Evolutionary conservation across 2,329 filamentous ascomycete species (phyloP).

Genomic region (Aspergillus uvarum): DNA sequence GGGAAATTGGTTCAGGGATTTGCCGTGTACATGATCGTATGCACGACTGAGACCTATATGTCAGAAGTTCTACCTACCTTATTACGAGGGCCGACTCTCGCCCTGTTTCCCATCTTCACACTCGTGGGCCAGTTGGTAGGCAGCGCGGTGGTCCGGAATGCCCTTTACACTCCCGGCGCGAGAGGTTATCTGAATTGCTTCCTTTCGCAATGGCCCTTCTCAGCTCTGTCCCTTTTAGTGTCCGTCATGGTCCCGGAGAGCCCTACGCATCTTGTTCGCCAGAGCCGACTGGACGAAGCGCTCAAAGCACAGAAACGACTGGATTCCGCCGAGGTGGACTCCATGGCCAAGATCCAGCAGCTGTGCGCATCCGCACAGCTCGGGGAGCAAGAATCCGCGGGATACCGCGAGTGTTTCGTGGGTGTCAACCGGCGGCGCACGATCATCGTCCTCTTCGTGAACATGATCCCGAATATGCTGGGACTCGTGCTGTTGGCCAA

Average conservation of each 20-base stretch:
- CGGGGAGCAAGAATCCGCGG: slow-evolving; percentile 48
- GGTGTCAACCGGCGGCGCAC: slow-evolving; percentile 31
- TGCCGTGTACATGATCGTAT: slow-evolving; percentile 48
- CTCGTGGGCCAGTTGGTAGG: slow-evolving; percentile 52
- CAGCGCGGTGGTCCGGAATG: slow-evolving; percentile 43
- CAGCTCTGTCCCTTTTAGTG: slow-evolving; percentile 44
- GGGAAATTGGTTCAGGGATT: slow-evolving; percentile 50
- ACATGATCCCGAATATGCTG: slow-evolving; percentile 47
- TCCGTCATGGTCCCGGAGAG: slow-evolving; percentile 52
- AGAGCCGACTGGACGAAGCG: slow-evolving; percentile 40
- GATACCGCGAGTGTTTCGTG: slow-evolving; percentile 30
- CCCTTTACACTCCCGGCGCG: slow-evolving; percentile 23
- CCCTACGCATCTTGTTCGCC: slow-evolving; percentile 51
- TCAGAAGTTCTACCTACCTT: slow-evolving; percentile 51
- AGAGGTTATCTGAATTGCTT: slow-evolving; percentile 33
- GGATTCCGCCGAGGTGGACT: slow-evolving; percentile 42
- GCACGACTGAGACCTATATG: slow-evolving; percentile 49
- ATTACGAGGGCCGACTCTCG: slow-evolving; percentile 50
- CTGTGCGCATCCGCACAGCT: slow-evolving; percentile 47
- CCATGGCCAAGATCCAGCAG: slow-evolving; percentile 31
- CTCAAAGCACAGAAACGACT: slow-evolving; percentile 50
- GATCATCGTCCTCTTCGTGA: slow-evolving; percentile 40
- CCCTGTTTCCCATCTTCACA: slow-evolving; percentile 52
- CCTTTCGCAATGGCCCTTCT: slow-evolving; percentile 28
- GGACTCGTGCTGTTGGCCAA: slow-evolving; percentile 48